phyloP scores from a whole-genome alignment of 306 rosid species.

The Prunus armeniaca region DNA sequence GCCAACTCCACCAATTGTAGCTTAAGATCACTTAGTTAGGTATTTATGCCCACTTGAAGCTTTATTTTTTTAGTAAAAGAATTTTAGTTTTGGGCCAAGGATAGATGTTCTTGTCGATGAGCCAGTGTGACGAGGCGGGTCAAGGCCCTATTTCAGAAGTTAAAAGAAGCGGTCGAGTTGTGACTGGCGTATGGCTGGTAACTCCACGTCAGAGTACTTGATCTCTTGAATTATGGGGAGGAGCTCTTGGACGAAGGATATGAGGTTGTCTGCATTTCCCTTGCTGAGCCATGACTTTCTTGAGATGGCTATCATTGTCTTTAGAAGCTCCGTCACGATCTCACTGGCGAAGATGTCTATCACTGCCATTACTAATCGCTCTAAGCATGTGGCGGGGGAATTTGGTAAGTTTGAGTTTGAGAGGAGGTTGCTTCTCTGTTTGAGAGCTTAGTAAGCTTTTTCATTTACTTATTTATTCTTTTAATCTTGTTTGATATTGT shows the following conservation, averaged over 20 bases:
- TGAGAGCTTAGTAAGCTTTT: no score
- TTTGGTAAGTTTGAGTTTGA: no score
- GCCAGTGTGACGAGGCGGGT: slow-evolving; percentile 55
- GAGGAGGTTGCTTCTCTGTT: no score
- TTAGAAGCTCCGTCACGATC: slow-evolving; percentile 71
- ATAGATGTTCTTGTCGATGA: slow-evolving; percentile 63
- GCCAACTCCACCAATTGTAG: no score
- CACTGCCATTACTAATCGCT: slow-evolving; percentile 40
- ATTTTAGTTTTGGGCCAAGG: slow-evolving; percentile 37
- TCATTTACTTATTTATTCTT: no score
- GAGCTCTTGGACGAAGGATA: slow-evolving; percentile 26
- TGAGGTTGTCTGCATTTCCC: slow-evolving; percentile 55
- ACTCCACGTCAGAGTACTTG: slow-evolving; percentile 75
- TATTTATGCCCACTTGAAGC: no score
- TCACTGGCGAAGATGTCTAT: slow-evolving; percentile 84
- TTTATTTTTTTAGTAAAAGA: no score
- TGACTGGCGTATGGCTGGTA: slow-evolving; percentile 38
- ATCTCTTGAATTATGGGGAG: slow-evolving; percentile 61
- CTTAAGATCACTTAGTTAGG: slow-evolving; percentile 1
- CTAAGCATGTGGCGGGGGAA: neutral
- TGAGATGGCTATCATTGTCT: slow-evolving; percentile 37
- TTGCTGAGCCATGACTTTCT: slow-evolving; percentile 55
- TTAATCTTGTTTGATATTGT: no score
- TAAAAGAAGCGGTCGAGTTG: slow-evolving; percentile 67
- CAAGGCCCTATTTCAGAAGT: slow-evolving; percentile 50